phyloP scores from a whole-genome alignment of 2,329 filamentous ascomycete species.

The Macroventuria anomochaeta region DNA sequence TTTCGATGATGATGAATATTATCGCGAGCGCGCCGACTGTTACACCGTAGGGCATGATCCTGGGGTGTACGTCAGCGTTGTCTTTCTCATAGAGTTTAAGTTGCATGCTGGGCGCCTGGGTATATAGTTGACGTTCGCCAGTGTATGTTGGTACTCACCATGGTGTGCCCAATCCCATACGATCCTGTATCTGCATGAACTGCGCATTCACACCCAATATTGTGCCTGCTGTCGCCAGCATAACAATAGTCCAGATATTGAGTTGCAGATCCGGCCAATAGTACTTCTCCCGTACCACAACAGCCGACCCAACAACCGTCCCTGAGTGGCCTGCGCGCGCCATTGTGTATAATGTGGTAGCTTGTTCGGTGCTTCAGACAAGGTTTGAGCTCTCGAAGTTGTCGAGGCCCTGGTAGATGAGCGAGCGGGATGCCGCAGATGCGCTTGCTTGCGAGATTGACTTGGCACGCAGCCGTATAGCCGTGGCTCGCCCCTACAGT shows the following conservation, averaged over 20 bases:
- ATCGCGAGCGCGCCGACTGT: conserved; percentile 63
- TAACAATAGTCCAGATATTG: conserved; percentile 69
- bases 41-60: conserved; percentile 70
- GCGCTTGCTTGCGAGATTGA: conserved; percentile 6
- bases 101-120: not conserved
- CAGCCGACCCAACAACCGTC: conserved; percentile 47
- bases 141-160: conserved; percentile 55
- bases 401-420: not conserved
- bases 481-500: not conserved
- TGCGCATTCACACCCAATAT: conserved; percentile 66
- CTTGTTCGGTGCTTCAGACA: not conserved
- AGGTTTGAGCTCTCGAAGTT: not conserved
- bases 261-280: conserved; percentile 70
- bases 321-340: conserved; percentile 43
- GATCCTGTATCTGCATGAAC: conserved; percentile 65
- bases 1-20: conserved; percentile 64
- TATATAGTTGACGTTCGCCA: not conserved
- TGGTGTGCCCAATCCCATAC: conserved; percentile 62
- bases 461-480: conserved; percentile 14
- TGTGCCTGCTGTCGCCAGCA: conserved; percentile 63
- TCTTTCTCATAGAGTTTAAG: too few species aligned
- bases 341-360: conserved; percentile 31
- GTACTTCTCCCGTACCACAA: conserved; percentile 60
- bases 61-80: conserved; percentile 38
- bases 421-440: conserved; percentile 5